phyloP scores from a whole-genome alignment of 2,329 filamentous ascomycete genomes.

The Claviceps spartinae region DNA sequence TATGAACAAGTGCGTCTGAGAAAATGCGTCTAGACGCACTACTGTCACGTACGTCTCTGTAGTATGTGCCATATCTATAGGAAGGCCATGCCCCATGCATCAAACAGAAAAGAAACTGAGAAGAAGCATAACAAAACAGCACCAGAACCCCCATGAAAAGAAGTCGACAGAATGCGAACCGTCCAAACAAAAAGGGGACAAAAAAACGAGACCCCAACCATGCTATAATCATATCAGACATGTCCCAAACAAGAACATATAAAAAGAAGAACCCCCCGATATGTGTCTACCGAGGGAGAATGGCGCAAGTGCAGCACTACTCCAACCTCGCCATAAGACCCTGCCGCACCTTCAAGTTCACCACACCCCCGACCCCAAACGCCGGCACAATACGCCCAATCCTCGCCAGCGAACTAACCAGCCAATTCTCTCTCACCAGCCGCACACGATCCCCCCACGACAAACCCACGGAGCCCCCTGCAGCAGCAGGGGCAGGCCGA shows the following conservation, averaged over 20 bases:
- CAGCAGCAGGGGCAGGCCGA: conserved; percentile 27
- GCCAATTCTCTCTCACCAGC: conserved; percentile 63
- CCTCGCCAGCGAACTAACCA: conserved; percentile 56
- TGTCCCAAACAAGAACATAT: neutral
- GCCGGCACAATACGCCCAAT: conserved; percentile 80
- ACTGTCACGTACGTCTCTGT: too few relatives aligned
- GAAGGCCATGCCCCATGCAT: too few relatives aligned
- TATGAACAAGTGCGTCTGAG: too few relatives aligned
- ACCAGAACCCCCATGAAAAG: too few relatives aligned
- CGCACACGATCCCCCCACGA: conserved; percentile 46
- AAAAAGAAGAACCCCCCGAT: neutral
- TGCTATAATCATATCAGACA: neutral
- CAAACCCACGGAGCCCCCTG: conserved; percentile 6
- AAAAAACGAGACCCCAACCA: neutral
- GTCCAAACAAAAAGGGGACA: neutral
- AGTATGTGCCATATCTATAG: too few relatives aligned
- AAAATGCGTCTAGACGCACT: too few relatives aligned
- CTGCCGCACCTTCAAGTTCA: conserved; percentile 60
- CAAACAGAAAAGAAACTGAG: neutral
- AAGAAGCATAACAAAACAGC: neutral
- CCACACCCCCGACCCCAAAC: conserved; percentile 77
- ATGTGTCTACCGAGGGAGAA: neutral
- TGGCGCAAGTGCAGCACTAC: conserved; percentile 7
- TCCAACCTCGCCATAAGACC: conserved; percentile 50
- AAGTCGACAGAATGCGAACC: neutral